Conservation (phyloP, 1,139 yeast species). For the Yamadazyma pseudoaaseri region DNA sequence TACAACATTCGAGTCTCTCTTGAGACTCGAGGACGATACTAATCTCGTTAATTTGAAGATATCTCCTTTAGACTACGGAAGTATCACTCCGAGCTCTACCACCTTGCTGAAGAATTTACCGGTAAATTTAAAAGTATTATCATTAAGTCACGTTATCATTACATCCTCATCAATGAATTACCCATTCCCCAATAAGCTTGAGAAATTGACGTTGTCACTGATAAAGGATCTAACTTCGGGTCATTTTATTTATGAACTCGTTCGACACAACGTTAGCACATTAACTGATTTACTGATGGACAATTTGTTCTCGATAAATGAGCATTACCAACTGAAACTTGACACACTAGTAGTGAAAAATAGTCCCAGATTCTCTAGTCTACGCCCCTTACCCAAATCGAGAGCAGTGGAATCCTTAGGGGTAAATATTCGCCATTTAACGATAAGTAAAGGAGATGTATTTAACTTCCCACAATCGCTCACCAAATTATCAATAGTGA, state of each 20-base stretch:
- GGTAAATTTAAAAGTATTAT: conserved; percentile 10
- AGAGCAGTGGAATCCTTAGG: not conserved
- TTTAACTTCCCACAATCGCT: not conserved
- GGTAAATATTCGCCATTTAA: not conserved
- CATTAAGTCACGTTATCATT: conserved; percentile 18
- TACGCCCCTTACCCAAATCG: not conserved
- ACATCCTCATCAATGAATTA: conserved; percentile 9
- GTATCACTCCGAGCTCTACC: conserved; percentile 1
- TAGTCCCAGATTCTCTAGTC: not conserved
- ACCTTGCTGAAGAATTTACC: conserved; percentile 13
- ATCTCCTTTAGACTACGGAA: conserved; percentile 5
- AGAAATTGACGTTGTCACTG: conserved; percentile 10
- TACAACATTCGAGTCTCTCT: not conserved
- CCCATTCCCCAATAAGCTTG: conserved; percentile 13
- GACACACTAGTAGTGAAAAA: not conserved
- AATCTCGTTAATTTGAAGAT: conserved; percentile 1
- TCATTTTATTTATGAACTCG: conserved; percentile 9
- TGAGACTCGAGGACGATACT: not conserved
- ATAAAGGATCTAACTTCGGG: conserved; percentile 17
- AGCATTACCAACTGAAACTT: conserved; percentile 1
- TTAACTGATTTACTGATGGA: conserved; percentile 3
- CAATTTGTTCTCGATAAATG: conserved; percentile 4
- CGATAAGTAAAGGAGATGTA: not conserved
- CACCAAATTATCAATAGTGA: conserved; percentile 2
- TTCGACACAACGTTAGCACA: conserved; percentile 1